A percentile compares a stretch with the other conserved stretches of the same genome.
These are phyloP conservation scores for Jatropha multifida DNA, from an alignment of 441 rosid genomes.

Conservation along the genomic window DNA sequence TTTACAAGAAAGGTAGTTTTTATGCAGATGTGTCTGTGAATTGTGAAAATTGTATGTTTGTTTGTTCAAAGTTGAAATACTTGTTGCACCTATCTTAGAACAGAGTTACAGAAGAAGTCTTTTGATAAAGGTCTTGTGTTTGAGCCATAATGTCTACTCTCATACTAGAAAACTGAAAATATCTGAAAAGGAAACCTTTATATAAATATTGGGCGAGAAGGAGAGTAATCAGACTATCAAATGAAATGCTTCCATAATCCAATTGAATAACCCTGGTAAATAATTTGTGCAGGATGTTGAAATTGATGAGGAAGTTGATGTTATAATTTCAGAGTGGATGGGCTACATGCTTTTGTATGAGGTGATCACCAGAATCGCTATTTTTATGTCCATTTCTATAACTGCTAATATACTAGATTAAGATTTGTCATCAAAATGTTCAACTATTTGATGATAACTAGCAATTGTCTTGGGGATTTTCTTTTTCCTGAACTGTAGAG, in stretches of 20 bases:
- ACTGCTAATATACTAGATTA: background rate
- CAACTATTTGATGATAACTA: background rate
- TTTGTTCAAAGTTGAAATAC: background rate
- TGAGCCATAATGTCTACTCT: background rate
- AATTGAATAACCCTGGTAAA: conserved; percentile 4
- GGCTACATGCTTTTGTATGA: conserved; percentile 98
- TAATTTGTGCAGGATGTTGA: conserved; percentile 77
- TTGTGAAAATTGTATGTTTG: background rate
- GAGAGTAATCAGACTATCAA: background rate
- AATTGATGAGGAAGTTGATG: conserved; percentile 96
- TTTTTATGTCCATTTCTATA: background rate
- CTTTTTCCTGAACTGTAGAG: conserved; percentile 48
- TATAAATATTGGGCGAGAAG: background rate
- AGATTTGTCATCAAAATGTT: background rate
- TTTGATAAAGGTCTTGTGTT: background rate
- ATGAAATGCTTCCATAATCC: background rate
- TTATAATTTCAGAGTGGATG: conserved; percentile 98
- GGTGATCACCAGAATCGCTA: conserved; percentile 39
- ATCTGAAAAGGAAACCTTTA: background rate
- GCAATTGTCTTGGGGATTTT: conserved; percentile 9
- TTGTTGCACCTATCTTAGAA: background rate
- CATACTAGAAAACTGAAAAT: background rate
- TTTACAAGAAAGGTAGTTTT: background rate
- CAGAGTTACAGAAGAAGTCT: background rate
- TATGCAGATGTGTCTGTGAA: background rate